These are phyloP conservation scores for Botrytis fragariae DNA, from an alignment of 2,329 filamentous ascomycete species.

Conservation along the genomic window DNA sequence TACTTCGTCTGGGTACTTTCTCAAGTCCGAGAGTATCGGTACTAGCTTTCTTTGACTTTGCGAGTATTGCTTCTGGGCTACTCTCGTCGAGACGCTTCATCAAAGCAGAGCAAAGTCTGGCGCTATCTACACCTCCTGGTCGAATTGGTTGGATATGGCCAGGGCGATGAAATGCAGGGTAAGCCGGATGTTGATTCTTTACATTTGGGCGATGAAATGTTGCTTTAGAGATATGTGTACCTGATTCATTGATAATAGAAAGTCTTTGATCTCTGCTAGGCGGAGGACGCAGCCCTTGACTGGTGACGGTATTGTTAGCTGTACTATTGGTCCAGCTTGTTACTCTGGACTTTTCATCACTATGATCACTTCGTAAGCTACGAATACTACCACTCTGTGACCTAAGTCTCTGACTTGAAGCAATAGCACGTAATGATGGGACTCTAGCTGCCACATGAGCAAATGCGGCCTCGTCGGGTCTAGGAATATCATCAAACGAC, in stretches of 20 bases:
- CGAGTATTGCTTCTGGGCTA: conserved; percentile 34
- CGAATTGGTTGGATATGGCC: conserved; percentile 21
- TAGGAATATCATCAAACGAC: conserved; percentile 38
- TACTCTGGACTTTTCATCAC: conserved; percentile 59
- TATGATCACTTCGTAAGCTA: conserved; percentile 44
- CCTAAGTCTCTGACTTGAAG: conserved; percentile 47
- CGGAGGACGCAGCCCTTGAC: conserved; percentile 32
- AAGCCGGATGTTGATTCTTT: conserved; percentile 34
- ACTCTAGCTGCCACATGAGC: conserved; percentile 49
- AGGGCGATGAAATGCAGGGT: conserved; percentile 29
- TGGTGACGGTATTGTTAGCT: conserved; percentile 51
- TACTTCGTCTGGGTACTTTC: conserved; percentile 22
- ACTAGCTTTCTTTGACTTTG: conserved; percentile 27
- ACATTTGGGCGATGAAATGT: conserved; percentile 37
- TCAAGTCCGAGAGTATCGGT: conserved; percentile 24
- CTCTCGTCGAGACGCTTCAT: conserved; percentile 53
- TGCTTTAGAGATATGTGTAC: conserved; percentile 44
- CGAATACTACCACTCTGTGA: conserved; percentile 57
- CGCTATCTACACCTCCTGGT: conserved; percentile 48
- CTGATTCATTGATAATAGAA: conserved; percentile 62
- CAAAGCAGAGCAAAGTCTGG: conserved; percentile 62
- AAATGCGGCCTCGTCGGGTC: conserved; percentile 46
- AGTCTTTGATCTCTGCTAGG: conserved; percentile 55
- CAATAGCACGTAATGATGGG: conserved; percentile 50
- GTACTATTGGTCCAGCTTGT: conserved; percentile 69